Conservation (phyloP, 345 rosid genomes). For the Gossypium turneri region DNA sequence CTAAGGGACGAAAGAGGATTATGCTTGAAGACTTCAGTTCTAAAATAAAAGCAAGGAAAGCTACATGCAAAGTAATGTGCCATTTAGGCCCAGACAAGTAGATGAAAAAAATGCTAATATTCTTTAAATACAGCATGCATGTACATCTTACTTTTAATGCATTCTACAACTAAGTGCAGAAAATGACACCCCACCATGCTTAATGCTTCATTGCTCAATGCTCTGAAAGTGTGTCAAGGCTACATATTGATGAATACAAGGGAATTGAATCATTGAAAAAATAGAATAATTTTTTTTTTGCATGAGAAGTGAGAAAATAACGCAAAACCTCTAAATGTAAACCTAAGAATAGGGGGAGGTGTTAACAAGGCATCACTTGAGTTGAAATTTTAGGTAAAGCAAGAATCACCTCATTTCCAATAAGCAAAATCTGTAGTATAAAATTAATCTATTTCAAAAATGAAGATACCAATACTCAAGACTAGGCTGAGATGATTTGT, state of each 20-base stretch:
- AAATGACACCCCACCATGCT: neutral
- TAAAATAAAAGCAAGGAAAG: neutral
- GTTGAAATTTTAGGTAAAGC: neutral
- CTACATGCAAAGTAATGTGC: neutral
- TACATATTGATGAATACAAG: neutral
- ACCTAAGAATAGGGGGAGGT: neutral
- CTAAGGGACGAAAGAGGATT: neutral
- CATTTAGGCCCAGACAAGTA: neutral
- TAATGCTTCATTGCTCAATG: neutral
- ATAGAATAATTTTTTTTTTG: neutral
- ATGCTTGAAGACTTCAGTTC: too few relatives aligned
- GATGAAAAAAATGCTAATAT: neutral
- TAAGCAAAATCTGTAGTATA: neutral
- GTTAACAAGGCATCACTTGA: neutral
- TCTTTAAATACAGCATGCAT: neutral
- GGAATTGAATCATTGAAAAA: too few relatives aligned
- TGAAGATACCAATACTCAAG: slow-evolving; percentile 76
- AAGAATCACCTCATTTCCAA: neutral
- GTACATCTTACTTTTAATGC: neutral
- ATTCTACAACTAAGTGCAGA: neutral
- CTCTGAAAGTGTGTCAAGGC: neutral
- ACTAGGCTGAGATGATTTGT: slow-evolving; percentile 82
- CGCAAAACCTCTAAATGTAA: neutral
- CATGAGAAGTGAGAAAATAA: neutral
- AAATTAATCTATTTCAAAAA: neutral